These are phyloP conservation scores for Capronia epimyces DNA, from an alignment of 2,329 filamentous ascomycete genomes.

Conservation along the genomic window DNA sequence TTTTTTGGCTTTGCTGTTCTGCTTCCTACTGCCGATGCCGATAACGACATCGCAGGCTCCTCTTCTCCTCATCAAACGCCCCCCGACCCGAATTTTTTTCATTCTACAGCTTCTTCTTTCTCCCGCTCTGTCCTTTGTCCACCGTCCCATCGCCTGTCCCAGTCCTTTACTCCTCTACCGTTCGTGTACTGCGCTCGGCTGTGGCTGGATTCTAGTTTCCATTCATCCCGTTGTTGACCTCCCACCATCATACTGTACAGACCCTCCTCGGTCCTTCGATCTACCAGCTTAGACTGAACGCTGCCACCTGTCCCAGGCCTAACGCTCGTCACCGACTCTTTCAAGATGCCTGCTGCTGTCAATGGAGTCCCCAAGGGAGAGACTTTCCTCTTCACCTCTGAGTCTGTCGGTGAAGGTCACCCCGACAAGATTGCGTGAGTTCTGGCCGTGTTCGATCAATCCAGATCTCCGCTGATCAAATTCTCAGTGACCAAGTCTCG, in stretches of 20 bases:
- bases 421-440: conserved; percentile 85
- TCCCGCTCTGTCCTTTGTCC: conserved; percentile 15
- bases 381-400: conserved; percentile 83
- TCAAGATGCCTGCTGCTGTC: conserved; percentile 22
- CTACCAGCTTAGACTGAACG: neutral
- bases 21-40: conserved; percentile 2
- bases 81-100: conserved; percentile 19
- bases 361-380: conserved; percentile 47
- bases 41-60: conserved; percentile 18
- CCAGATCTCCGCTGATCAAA: conserved; percentile 9
- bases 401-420: conserved; percentile 85
- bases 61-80: conserved; percentile 5
- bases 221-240: neutral
- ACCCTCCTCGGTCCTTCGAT: neutral
- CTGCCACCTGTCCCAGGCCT: neutral
- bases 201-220: neutral
- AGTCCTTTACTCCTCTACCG: neutral
- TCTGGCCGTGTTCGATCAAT: conserved; percentile 9
- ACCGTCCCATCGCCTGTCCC: neutral
- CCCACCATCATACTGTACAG: neutral
- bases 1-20: neutral
- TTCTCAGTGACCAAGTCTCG: conserved; percentile 78
- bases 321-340: neutral
- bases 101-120: neutral
- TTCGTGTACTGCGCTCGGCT: no score